These are phyloP conservation scores for Diddensiella caesifluorescens DNA, from an alignment of 805 yeast species.

Conservation along the genomic window DNA sequence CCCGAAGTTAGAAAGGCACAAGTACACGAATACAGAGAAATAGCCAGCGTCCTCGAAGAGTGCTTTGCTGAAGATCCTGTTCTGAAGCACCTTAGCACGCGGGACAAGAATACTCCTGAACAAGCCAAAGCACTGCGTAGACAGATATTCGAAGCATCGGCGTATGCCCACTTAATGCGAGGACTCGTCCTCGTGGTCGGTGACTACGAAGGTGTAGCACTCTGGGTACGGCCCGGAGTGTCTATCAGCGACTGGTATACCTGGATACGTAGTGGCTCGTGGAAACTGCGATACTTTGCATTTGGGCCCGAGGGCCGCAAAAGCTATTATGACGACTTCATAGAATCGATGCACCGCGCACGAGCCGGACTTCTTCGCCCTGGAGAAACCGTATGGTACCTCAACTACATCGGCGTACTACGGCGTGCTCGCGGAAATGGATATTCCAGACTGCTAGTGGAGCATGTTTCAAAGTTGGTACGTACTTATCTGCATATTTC, in stretches of 20 bases:
- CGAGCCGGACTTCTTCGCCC: not conserved
- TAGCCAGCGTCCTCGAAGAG: constrained; percentile 48
- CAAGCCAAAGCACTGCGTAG: constrained; percentile 41
- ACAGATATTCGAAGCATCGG: constrained; percentile 49
- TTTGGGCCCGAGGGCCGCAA: constrained; percentile 41
- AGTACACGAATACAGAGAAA: constrained; percentile 44
- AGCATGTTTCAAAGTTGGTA: constrained; percentile 45
- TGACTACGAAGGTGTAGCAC: constrained; percentile 42
- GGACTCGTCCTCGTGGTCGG: constrained; percentile 50
- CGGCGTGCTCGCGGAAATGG: constrained; percentile 58
- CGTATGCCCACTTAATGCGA: constrained; percentile 45
- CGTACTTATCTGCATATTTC: constrained; percentile 19
- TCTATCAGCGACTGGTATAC: constrained; percentile 25
- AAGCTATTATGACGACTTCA: constrained; percentile 47
- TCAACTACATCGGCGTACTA: constrained; percentile 53
- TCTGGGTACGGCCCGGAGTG: constrained; percentile 31
- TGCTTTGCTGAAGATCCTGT: constrained; percentile 54
- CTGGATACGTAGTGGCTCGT: constrained; percentile 24
- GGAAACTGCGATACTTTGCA: constrained; percentile 36
- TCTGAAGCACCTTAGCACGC: constrained; percentile 44
- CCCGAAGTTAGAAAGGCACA: constrained; percentile 15
- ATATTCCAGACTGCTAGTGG: constrained; percentile 47
- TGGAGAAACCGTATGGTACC: constrained; percentile 47
- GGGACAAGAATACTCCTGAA: constrained; percentile 33
- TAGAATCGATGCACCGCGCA: constrained; percentile 35